Conservation (phyloP, 2,329 filamentous ascomycete genomes). For the Monascus ruber region DNA sequence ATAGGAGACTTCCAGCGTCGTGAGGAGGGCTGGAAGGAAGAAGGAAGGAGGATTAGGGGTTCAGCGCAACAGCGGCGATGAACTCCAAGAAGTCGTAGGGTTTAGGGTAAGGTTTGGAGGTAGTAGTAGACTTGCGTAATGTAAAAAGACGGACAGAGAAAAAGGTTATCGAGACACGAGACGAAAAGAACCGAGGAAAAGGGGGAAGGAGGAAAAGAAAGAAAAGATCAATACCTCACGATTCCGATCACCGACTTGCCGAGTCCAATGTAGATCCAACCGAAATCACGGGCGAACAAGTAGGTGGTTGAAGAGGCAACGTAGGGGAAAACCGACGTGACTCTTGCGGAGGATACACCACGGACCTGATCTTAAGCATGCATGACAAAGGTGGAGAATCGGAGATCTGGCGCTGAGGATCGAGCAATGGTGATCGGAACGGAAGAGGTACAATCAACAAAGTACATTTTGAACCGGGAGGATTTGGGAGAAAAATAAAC, state of each 20-base stretch:
- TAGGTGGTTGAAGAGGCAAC: not conserved
- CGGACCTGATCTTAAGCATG: slow-evolving; percentile 13
- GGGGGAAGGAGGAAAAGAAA: slow-evolving; percentile 2
- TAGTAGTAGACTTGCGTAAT: too few species aligned
- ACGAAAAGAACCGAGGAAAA: slow-evolving; percentile 2
- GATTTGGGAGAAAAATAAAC: slow-evolving; percentile 9
- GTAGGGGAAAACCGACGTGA: slow-evolving; percentile 5
- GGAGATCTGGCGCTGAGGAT: slow-evolving; percentile 20
- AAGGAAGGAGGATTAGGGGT: not conserved
- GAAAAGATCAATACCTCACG: slow-evolving; percentile 4
- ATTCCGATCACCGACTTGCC: slow-evolving; percentile 14
- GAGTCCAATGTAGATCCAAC: slow-evolving; percentile 13
- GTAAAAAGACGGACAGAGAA: not conserved
- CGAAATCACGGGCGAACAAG: slow-evolving; percentile 4
- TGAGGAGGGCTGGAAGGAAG: slow-evolving; percentile 3
- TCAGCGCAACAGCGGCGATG: not conserved
- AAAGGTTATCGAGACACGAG: slow-evolving; percentile 1
- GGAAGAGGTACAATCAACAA: slow-evolving; percentile 19
- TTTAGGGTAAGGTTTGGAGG: slow-evolving; percentile 1
- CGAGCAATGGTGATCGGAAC: slow-evolving; percentile 28
- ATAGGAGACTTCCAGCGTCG: slow-evolving; percentile 15
- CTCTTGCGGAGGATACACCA: slow-evolving; percentile 6
- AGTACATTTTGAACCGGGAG: slow-evolving; percentile 27
- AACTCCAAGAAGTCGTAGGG: not conserved
- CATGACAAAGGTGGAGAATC: slow-evolving; percentile 12